Percentiles rank a stretch among this genome's conserved stretches.
Conservation (phyloP, 345 rosid genomes). For the Bruguiera parviflora region DNA sequence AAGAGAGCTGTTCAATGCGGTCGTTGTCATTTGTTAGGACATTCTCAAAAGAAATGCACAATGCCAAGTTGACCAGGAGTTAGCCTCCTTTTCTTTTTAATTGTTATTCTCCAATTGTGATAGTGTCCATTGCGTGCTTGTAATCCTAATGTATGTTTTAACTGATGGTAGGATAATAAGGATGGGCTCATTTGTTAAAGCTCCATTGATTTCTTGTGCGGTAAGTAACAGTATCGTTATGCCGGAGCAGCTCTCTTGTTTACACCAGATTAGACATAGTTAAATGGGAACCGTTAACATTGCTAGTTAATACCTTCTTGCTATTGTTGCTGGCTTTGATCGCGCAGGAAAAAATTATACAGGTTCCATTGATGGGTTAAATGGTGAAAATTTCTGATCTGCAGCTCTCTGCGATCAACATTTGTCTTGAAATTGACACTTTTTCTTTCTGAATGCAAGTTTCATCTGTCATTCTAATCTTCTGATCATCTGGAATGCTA, state of each 20-base stretch:
- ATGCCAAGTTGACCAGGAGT: constrained; percentile 58
- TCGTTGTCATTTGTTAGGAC: constrained; percentile 95
- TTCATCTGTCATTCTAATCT: background rate
- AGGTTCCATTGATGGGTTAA: too few relatives aligned
- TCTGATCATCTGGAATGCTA: background rate
- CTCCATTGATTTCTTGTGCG: background rate
- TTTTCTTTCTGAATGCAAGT: too few relatives aligned
- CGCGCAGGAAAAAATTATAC: too few relatives aligned
- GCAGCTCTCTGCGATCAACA: too few relatives aligned
- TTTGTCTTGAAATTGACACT: too few relatives aligned
- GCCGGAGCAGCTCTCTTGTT: background rate
- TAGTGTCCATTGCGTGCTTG: constrained; percentile 31
- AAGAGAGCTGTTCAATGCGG: constrained; percentile 98
- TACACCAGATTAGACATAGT: background rate
- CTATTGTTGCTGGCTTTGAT: too few relatives aligned
- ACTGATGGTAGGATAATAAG: constrained; percentile 25
- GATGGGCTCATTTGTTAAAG: constrained; percentile 13
- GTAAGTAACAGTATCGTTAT: background rate
- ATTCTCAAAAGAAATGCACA: constrained; percentile 97
- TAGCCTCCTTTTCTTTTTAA: constrained; percentile 13
- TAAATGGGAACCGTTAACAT: too few relatives aligned
- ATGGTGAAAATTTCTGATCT: too few relatives aligned
- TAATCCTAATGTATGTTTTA: constrained; percentile 39
- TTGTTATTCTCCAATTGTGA: constrained; percentile 18
- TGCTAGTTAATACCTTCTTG: too few relatives aligned